These are phyloP conservation scores for Clausena lansium DNA, from an alignment of 345 rosid species.

Conservation along the genomic window DNA sequence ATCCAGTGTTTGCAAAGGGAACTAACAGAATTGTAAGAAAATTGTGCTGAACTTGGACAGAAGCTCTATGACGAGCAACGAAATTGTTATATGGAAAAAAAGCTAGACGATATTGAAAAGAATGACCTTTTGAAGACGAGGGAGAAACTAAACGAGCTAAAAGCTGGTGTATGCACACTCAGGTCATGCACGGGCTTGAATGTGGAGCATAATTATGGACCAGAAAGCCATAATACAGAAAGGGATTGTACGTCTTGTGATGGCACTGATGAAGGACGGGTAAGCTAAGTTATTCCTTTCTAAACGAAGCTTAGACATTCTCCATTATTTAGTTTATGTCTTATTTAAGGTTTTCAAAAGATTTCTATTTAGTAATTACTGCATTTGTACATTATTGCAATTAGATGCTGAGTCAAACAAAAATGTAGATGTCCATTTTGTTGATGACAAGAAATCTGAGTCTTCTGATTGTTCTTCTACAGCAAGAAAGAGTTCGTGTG, in stretches of 20 bases:
- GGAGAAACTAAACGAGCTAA: constrained; percentile 62
- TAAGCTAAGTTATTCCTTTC: constrained; percentile 47
- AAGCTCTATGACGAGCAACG: constrained; percentile 45
- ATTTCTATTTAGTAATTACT: constrained; percentile 24
- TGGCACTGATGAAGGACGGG: constrained; percentile 42
- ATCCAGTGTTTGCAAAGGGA: constrained; percentile 44
- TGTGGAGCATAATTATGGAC: constrained; percentile 31
- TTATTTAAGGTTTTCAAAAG: constrained; percentile 8
- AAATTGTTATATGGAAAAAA: constrained; percentile 45
- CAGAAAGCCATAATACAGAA: constrained; percentile 28
- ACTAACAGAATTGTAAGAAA: constrained; percentile 42
- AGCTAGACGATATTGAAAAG: constrained; percentile 59
- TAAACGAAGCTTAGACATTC: constrained; percentile 1
- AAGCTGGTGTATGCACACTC: constrained; percentile 54
- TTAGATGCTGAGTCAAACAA: constrained; percentile 25
- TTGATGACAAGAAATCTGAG: constrained; percentile 30
- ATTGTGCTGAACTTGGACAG: constrained; percentile 40
- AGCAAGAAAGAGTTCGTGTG: constrained; percentile 18
- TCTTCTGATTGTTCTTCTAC: constrained; percentile 28
- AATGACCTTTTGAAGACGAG: constrained; percentile 48
- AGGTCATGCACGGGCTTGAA: constrained; percentile 50
- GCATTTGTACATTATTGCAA: constrained; percentile 39
- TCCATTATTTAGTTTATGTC: constrained; percentile 16
- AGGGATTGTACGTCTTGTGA: constrained; percentile 17
- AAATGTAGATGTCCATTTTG: constrained; percentile 17